Conservation (phyloP, 2,329 filamentous ascomycete genomes). For the Aschersonia sp. region DNA sequence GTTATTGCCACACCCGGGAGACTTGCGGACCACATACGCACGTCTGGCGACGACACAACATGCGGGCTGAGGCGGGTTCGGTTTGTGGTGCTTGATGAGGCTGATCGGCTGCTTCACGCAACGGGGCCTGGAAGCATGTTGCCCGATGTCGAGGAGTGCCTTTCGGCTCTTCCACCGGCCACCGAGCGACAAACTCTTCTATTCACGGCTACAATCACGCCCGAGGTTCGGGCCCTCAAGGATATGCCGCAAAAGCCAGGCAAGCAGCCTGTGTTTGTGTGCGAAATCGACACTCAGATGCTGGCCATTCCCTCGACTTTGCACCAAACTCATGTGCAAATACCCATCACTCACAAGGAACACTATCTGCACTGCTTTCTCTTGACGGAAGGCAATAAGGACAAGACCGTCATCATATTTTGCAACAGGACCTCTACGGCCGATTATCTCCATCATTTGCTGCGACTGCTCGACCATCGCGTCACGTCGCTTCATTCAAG, state of each 20-base stretch:
- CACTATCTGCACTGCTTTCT: conserved; percentile 88
- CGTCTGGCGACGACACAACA: conserved; percentile 81
- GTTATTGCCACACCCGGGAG: conserved; percentile 91
- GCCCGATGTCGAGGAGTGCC: conserved; percentile 81
- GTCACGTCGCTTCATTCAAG: conserved; percentile 85
- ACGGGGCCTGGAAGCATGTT: conserved; percentile 73
- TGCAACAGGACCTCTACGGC: conserved; percentile 85
- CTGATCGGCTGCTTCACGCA: conserved; percentile 70
- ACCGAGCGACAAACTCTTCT: conserved; percentile 77
- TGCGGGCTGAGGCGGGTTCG: conserved; percentile 63
- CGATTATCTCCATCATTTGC: conserved; percentile 73
- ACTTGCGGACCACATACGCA: conserved; percentile 83
- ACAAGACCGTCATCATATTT: conserved; percentile 79
- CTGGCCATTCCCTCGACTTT: conserved; percentile 71
- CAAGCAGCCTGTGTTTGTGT: conserved; percentile 71
- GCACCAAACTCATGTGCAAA: conserved; percentile 71
- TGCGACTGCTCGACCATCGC: conserved; percentile 74
- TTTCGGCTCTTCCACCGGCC: conserved; percentile 66
- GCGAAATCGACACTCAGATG: conserved; percentile 65
- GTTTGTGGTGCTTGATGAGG: conserved; percentile 90
- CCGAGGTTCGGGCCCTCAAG: conserved; percentile 79
- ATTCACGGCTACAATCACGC: conserved; percentile 91
- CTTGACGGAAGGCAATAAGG: conserved; percentile 57
- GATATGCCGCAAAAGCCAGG: conserved; percentile 54
- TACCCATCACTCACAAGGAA: conserved; percentile 84